Base-by-base conservation (phyloP, 306 rosid species). In the Acacia melanoxylon region DNA sequence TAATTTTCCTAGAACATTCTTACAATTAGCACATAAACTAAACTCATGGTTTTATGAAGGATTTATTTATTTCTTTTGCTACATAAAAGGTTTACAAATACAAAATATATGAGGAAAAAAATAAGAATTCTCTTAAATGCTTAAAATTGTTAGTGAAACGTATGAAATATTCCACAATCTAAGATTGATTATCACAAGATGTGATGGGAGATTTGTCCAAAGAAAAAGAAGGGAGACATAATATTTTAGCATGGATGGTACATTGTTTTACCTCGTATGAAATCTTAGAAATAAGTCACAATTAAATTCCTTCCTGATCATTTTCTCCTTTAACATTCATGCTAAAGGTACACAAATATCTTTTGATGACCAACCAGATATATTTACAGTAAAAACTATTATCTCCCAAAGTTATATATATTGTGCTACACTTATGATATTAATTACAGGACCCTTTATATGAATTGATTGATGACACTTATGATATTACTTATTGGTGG, bases 1-100 rank as follows among this genome's bases (percentile, higher is more conserved):
- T 54, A 20, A 8, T 10, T 10, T 56, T n/a, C 1, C 4, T 22
- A 22, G 6, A 58, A 1, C 1, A 9, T 58, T 58, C 31, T 58
- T n/a, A 58, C 11, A 56, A 20, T 20, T 52, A 8, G 14, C 13
- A 0, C 1, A 1, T 1, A n/a, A n/a, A n/a, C n/a, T n/a, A n/a
- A n/a, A n/a, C n/a, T n/a, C n/a, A n/a, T n/a, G n/a, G n/a, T 27
- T 27, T 27, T 27, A 1, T 1, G 1, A 54, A 54, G n/a, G n/a
- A n/a, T n/a, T n/a, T n/a, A n/a, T n/a, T n/a, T n/a, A n/a, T n/a
- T n/a, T n/a, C n/a, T n/a, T n/a, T n/a, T n/a, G n/a, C n/a, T n/a
- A n/a, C n/a, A n/a, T n/a, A n/a, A n/a, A n/a, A n/a, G 4, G 62
- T 54, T 54, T 27, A 63, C 67, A 81, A 6, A 58, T 78, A 44